Percentiles rank a stretch among this genome's conserved stretches.
phyloP scores from a whole-genome alignment of 169 alveolate genomes.

The Plasmodium cynomolgi region DNA sequence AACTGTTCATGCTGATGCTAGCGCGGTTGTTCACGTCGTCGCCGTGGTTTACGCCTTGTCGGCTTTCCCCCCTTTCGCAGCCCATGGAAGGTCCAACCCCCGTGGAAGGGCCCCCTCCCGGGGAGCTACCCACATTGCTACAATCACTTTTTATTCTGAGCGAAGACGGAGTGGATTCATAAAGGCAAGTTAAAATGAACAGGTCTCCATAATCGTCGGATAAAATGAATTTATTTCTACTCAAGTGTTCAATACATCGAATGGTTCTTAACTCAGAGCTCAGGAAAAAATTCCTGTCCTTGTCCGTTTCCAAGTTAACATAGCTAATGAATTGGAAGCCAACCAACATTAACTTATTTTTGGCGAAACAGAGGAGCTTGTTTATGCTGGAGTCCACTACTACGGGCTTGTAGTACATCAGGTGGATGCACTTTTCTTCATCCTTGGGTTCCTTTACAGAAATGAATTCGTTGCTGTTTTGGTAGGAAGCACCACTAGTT shows the following conservation, averaged over 20 bases:
- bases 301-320: constrained; percentile 23
- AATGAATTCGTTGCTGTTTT: not conserved
- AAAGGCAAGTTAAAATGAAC: constrained; percentile 31
- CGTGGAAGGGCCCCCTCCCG: not conserved
- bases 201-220: constrained; percentile 74
- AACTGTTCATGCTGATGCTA: not conserved
- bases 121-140: not conserved
- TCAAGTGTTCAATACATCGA: constrained; percentile 36
- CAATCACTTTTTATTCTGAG: not conserved
- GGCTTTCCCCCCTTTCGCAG: not conserved
- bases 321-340: constrained; percentile 71
- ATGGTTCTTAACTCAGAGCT: constrained; percentile 71
- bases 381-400: constrained; percentile 66
- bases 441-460: not conserved
- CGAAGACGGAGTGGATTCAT: not conserved
- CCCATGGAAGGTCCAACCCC: not conserved
- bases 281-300: constrained; percentile 36
- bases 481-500: not conserved
- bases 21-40: not conserved
- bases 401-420: constrained; percentile 27
- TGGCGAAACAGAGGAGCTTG: constrained; percentile 38
- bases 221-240: constrained; percentile 19
- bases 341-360: constrained; percentile 28
- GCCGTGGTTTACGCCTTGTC: not conserved
- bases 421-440: not conserved